Evolutionary conservation across 805 yeast genomes (phyloP).

Genomic region (Ogataea corticis): DNA sequence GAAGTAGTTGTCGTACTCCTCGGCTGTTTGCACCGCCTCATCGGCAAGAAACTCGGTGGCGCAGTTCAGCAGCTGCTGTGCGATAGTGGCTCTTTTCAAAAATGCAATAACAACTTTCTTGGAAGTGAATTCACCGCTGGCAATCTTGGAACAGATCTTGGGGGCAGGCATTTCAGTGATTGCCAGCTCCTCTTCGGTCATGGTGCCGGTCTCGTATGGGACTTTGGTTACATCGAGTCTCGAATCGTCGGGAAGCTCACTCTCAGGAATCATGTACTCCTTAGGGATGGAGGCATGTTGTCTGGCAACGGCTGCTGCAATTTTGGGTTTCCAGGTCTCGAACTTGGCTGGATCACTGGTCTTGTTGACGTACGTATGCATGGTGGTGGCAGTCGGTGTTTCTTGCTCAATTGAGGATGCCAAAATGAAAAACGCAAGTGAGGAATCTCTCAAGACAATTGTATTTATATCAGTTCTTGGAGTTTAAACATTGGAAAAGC

Average conservation of each 20-base stretch:
- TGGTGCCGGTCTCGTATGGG: constrained; percentile 28
- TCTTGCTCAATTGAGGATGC: no score
- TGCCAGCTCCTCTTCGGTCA: constrained; percentile 37
- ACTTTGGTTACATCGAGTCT: constrained; percentile 28
- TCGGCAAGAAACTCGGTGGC: constrained; percentile 49
- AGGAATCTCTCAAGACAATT: no score
- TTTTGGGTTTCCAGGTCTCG: constrained; percentile 33
- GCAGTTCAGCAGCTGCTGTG: constrained; percentile 52
- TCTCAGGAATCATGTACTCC: constrained; percentile 22
- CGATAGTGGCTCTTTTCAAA: constrained; percentile 55
- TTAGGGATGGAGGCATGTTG: constrained; percentile 27
- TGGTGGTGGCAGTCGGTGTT: no score
- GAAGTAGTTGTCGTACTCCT: constrained; percentile 52
- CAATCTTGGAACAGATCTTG: constrained; percentile 10
- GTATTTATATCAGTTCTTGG: no score
- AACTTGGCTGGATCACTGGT: constrained; percentile 13
- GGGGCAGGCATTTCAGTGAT: constrained; percentile 40
- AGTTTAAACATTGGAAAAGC: no score
- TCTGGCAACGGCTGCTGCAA: constrained; percentile 32
- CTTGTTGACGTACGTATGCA: constrained; percentile 6
- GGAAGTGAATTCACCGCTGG: constrained; percentile 38
- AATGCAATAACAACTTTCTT: constrained; percentile 51
- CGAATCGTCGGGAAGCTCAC: constrained; percentile 10
- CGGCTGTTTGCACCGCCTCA: constrained; percentile 58
- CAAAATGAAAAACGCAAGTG: no score